Evolutionary conservation across 2,329 filamentous ascomycete species (phyloP).

Genomic region (Fusarium metavorans): DNA sequence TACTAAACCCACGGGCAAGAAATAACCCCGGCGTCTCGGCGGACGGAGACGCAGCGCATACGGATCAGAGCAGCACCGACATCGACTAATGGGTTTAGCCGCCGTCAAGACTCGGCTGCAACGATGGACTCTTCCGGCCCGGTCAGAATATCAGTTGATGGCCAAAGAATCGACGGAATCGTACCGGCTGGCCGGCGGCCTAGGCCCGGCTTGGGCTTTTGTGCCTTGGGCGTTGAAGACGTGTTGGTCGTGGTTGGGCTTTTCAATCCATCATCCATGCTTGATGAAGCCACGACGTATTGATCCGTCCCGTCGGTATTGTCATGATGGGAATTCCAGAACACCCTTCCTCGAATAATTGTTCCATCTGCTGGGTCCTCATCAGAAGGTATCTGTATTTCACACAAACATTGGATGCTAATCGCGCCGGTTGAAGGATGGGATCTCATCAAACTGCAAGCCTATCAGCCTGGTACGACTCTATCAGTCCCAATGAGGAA

Average conservation of each 20-base stretch:
- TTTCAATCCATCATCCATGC: background rate
- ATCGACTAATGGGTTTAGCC: background rate
- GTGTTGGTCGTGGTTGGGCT: constrained; percentile 1
- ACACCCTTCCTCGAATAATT: background rate
- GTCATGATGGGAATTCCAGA: constrained; percentile 5
- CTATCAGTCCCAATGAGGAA: constrained; percentile 6
- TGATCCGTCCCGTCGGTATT: constrained; percentile 7
- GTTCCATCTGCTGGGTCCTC: background rate
- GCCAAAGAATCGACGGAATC: constrained; percentile 7
- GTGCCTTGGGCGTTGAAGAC: constrained; percentile 14
- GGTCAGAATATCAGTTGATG: constrained; percentile 13
- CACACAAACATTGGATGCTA: background rate
- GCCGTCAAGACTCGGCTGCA: background rate
- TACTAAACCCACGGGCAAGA: background rate
- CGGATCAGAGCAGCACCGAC: constrained; percentile 2
- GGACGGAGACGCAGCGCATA: constrained; percentile 4
- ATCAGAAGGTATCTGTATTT: background rate
- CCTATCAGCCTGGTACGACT: constrained; percentile 1
- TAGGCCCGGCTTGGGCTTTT: background rate
- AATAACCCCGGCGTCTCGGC: background rate
- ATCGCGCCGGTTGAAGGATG: constrained; percentile 8
- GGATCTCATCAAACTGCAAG: background rate
- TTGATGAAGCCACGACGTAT: constrained; percentile 4
- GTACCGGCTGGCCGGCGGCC: constrained; percentile 11
- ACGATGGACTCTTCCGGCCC: background rate